Conservation (phyloP, 306 rosid genomes). For the Prunus mume region DNA sequence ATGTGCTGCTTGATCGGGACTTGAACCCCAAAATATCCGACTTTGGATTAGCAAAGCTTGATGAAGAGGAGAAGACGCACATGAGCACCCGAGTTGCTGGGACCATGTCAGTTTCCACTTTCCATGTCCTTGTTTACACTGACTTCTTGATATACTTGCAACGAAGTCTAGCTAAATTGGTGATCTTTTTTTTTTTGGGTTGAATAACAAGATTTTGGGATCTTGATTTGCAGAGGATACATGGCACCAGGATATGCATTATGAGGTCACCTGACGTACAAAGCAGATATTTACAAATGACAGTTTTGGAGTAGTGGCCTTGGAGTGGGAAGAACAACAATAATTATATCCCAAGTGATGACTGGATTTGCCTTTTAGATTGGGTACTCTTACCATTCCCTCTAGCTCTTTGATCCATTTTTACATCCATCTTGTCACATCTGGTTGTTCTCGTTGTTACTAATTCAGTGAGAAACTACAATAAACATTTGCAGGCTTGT, state of each 20-base stretch:
- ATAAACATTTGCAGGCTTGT: constrained; percentile 52
- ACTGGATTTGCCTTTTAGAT: constrained; percentile 62
- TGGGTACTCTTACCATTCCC: constrained; percentile 34
- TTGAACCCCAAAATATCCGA: constrained; percentile 76
- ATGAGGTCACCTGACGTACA: no score
- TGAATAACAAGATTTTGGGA: not conserved
- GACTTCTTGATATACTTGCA: not conserved
- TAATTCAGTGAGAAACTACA: not conserved
- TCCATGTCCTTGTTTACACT: not conserved
- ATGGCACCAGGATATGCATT: no score
- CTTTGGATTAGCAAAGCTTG: constrained; percentile 72
- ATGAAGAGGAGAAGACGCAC: constrained; percentile 69
- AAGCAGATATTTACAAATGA: no score
- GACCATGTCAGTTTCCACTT: constrained; percentile 54
- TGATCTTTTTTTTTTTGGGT: not conserved
- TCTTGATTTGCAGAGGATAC: constrained; percentile 55
- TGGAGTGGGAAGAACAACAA: constrained; percentile 24
- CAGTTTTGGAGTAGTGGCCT: no score
- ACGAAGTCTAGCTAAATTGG: not conserved
- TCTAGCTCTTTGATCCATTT: not conserved
- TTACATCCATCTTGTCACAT: not conserved
- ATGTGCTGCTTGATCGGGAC: constrained; percentile 58
- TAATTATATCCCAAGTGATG: constrained; percentile 40
- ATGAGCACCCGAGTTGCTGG: constrained; percentile 74
- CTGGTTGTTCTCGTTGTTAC: not conserved